These are phyloP conservation scores for Ogataea hybrid DNA, from an alignment of 1,139 yeast species.

Conservation along the genomic window DNA sequence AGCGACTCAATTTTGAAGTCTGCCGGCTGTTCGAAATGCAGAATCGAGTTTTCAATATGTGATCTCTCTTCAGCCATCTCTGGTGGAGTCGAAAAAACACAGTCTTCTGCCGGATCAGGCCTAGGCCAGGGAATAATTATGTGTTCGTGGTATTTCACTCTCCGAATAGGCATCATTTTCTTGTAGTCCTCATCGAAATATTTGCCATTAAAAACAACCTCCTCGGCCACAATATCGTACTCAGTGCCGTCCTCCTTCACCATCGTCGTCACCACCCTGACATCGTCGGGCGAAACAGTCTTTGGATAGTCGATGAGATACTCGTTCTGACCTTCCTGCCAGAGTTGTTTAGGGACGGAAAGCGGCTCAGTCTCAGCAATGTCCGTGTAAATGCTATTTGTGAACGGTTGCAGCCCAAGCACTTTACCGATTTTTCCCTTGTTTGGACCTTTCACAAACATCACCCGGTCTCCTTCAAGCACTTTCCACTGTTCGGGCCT, in stretches of 20 bases:
- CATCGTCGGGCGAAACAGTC: constrained; percentile 59
- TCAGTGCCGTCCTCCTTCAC: constrained; percentile 55
- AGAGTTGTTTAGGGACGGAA: constrained; percentile 64
- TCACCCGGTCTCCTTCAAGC: constrained; percentile 62
- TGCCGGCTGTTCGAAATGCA: constrained; percentile 65
- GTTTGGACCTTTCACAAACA: constrained; percentile 64
- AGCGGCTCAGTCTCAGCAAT: constrained; percentile 52
- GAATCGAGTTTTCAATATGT: constrained; percentile 66
- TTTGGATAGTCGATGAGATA: constrained; percentile 60
- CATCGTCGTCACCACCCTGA: constrained; percentile 78
- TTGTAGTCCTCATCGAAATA: constrained; percentile 77
- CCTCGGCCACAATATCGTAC: constrained; percentile 76
- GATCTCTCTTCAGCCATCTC: constrained; percentile 70
- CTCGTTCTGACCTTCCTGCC: constrained; percentile 72
- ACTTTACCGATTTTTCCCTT: constrained; percentile 71
- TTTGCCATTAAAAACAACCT: constrained; percentile 59
- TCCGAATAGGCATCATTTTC: constrained; percentile 73
- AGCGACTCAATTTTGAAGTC: constrained; percentile 56
- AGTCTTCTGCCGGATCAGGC: constrained; percentile 66
- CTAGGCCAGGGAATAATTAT: constrained; percentile 89
- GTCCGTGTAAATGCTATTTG: constrained; percentile 56
- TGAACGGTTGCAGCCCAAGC: constrained; percentile 41
- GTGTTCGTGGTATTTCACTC: constrained; percentile 62
- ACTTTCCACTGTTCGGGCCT: constrained; percentile 47
- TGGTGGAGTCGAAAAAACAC: constrained; percentile 56